Percentiles rank a stretch among this genome's conserved stretches.
These are phyloP conservation scores for Talaromyces atroroseus DNA, from an alignment of 2,329 filamentous ascomycete species.

Conservation along the genomic window DNA sequence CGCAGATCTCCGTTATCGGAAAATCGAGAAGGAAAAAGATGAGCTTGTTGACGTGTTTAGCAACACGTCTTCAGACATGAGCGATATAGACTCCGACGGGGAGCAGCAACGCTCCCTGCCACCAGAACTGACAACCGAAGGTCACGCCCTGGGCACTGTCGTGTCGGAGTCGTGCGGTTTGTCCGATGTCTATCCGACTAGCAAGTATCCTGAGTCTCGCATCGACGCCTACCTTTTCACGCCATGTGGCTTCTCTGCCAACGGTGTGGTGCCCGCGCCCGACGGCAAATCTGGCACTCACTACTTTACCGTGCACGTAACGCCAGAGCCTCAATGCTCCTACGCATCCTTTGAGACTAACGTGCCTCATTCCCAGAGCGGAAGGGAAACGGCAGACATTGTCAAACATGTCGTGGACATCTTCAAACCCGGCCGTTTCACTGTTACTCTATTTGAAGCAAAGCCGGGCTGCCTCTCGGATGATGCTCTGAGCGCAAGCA, in stretches of 20 bases:
- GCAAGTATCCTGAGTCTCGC: constrained; percentile 83
- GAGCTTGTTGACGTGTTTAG: constrained; percentile 71
- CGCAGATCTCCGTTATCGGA: constrained; percentile 74
- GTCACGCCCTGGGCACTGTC: constrained; percentile 85
- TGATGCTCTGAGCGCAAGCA: constrained; percentile 33
- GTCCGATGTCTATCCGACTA: constrained; percentile 78
- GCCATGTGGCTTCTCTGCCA: constrained; percentile 94
- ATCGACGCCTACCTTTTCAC: constrained; percentile 96
- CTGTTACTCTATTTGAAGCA: constrained; percentile 91
- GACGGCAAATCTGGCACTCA: constrained; percentile 59
- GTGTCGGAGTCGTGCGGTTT: constrained; percentile 88
- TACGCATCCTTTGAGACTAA: constrained; percentile 99
- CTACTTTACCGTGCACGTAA: constrained; percentile 98
- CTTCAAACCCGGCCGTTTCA: constrained; percentile 97
- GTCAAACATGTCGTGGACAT: constrained; percentile 92
- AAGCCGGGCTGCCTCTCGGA: constrained; percentile 53
- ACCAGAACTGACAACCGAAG: constrained; percentile 81
- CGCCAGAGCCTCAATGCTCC: constrained; percentile 92
- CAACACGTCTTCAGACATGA: constrained; percentile 62
- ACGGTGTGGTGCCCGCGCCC: constrained; percentile 83
- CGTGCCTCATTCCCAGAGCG: constrained; percentile 81
- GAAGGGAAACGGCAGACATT: constrained; percentile 81
- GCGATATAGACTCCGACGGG: constrained; percentile 50
- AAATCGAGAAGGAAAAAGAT: constrained; percentile 57
- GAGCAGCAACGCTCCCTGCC: constrained; percentile 45